phyloP scores from a whole-genome alignment of 352 stramenopile species.

The Phytophthora multivora region DNA sequence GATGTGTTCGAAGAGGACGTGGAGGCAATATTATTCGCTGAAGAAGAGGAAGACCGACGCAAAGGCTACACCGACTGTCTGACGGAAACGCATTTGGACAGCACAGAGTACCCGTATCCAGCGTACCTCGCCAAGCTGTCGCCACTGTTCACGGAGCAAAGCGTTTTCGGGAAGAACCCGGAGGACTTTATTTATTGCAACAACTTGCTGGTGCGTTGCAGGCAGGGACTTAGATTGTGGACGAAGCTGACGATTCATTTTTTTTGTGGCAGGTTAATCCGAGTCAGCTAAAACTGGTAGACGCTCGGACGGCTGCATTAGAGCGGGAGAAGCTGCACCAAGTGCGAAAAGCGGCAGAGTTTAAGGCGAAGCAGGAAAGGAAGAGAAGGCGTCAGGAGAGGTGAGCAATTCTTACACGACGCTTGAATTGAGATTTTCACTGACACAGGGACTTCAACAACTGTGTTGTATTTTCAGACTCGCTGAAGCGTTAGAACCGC shows the following conservation, averaged over 20 bases:
- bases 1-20: conserved; percentile 82
- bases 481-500: conserved; percentile 36
- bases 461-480: conserved; percentile 17
- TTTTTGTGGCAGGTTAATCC: conserved; percentile 43
- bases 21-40: conserved; percentile 63
- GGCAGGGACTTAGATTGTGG: neutral
- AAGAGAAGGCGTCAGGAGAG: conserved; percentile 38
- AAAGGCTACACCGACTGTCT: conserved; percentile 54
- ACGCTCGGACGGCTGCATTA: conserved; percentile 47
- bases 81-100: conserved; percentile 54
- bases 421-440: neutral
- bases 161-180: conserved; percentile 62
- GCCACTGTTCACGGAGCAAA: conserved; percentile 57
- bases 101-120: conserved; percentile 58
- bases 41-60: conserved; percentile 48
- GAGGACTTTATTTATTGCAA: conserved; percentile 82
- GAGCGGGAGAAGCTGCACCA: conserved; percentile 46
- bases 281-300: conserved; percentile 42
- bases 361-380: conserved; percentile 39
- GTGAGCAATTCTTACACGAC: neutral
- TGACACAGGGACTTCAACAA: neutral
- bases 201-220: conserved; percentile 63
- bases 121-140: conserved; percentile 65
- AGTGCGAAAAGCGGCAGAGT: conserved; percentile 34
- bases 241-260: neutral